Base-by-base conservation (phyloP, 2,329 filamentous ascomycete genomes). In the Pseudogymnoascus sp. region DNA sequence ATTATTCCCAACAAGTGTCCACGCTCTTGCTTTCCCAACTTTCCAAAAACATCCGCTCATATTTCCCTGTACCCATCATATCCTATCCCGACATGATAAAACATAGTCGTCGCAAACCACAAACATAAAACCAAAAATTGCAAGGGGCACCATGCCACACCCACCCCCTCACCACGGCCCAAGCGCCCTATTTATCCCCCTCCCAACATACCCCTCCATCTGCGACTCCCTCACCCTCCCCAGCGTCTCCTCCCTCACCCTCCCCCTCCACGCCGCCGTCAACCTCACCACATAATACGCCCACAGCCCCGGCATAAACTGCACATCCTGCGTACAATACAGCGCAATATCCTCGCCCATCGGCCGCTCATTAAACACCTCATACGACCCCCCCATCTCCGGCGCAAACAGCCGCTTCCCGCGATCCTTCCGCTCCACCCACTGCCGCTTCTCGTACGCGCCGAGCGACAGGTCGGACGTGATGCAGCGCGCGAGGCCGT, bases 341-440 rank as follows among this genome's bases (percentile, higher is more conserved):
- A 66, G 11, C 22, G 70, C 62, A 2, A 83, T 73, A 0, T 75
- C 75, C 2, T 66, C 10, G 0, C 65, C 43, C 6, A 84, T 64
- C 0, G 82, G 82, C 0, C 81, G 74, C 50, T 72, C 60, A 63
- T 79, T 76, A 68, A 84, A 84, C 0, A 82, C 76, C 12, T 77
- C 72, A 65, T 79, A 80, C 8, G 65, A 70, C 0, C 81, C 81
- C 1, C 81, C 81, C 1, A 61, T 61, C 28, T 76, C 69, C 0
- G 78, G 77, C 3, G 68, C 68, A 66, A 81, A 82, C 3, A 82
- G 70, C 1, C 61, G 63, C 0, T 60, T 7, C 0, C 78, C 78
- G 6, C 70, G 65, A 0, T 76, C 70, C 65, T 82, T 82, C 33
- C 65, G 62, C 0, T 24, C 59, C n/a, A 67, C 64, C 72, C 76